Evolutionary conservation across 2,329 filamentous ascomycete genomes (phyloP).

Genomic region (Diaporthe sp.): DNA sequence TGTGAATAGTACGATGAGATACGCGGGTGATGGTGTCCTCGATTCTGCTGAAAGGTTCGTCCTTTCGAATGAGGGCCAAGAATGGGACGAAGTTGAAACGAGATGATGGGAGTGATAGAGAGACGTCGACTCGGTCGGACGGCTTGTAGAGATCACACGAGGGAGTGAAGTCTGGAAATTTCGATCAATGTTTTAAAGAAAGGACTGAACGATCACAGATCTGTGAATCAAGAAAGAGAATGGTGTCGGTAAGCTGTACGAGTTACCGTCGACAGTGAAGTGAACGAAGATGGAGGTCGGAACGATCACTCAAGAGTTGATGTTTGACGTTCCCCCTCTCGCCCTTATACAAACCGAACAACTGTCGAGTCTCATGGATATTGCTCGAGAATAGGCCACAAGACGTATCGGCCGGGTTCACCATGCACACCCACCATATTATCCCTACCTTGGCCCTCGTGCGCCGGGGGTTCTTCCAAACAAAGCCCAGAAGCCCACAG

Average conservation of each 20-base stretch:
- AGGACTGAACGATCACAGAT: constrained; percentile 36
- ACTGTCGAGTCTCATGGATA: constrained; percentile 18
- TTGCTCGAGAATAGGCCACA: constrained; percentile 19
- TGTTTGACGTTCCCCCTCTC: constrained; percentile 5
- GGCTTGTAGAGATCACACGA: background rate
- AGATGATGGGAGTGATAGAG: constrained; percentile 1
- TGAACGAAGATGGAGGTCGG: background rate
- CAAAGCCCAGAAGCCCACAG: constrained; percentile 4
- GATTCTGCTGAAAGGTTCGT: background rate
- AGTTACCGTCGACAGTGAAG: constrained; percentile 13
- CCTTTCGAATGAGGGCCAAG: background rate
- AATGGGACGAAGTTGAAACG: constrained; percentile 25
- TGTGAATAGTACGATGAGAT: constrained; percentile 3
- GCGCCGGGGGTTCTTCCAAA: constrained; percentile 20
- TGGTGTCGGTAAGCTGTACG: constrained; percentile 3
- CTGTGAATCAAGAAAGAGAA: constrained; percentile 31
- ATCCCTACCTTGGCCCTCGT: constrained; percentile 13
- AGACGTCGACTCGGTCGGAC: constrained; percentile 16
- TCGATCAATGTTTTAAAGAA: constrained; percentile 1
- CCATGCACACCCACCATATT: background rate
- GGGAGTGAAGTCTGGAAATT: background rate
- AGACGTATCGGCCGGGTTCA: constrained; percentile 21
- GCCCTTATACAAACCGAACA: constrained; percentile 21
- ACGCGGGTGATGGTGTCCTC: background rate
- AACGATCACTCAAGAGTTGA: background rate